Evolutionary conservation across 2,329 filamentous ascomycete genomes (phyloP).

Genomic region (Calonectria multiphialidica): DNA sequence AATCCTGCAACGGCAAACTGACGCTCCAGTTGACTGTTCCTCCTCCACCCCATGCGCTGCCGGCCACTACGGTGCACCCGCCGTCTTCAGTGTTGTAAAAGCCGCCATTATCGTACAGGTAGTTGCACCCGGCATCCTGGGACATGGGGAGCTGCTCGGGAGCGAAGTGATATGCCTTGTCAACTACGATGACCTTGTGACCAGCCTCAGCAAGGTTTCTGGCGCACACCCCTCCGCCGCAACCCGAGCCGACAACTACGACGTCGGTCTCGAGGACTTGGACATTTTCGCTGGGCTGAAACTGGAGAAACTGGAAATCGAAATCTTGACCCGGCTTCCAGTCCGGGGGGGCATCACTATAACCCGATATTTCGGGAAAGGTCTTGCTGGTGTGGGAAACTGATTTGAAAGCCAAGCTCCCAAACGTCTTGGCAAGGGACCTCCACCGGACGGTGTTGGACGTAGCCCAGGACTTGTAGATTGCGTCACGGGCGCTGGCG

Average conservation of each 20-base stretch:
- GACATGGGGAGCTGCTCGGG: conserved; percentile 81
- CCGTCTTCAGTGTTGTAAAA: conserved; percentile 67
- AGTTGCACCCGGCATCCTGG: conserved; percentile 67
- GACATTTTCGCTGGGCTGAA: conserved; percentile 55
- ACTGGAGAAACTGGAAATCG: conserved; percentile 72
- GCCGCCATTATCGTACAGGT: conserved; percentile 79
- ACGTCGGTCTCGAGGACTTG: conserved; percentile 82
- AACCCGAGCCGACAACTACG: conserved; percentile 88
- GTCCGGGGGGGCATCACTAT: conserved; percentile 64
- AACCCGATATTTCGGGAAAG: conserved; percentile 68
- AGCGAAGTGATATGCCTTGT: conserved; percentile 84
- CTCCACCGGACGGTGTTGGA: conserved; percentile 69
- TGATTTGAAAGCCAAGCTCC: conserved; percentile 64
- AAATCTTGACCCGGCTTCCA: conserved; percentile 65
- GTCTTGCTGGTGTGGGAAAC: conserved; percentile 68
- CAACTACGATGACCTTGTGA: conserved; percentile 81
- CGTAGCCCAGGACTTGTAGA: conserved; percentile 72
- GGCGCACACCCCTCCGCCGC: conserved; percentile 84
- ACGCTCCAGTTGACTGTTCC: conserved; percentile 90
- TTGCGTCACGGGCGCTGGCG: conserved; percentile 68
- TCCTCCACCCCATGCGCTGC: conserved; percentile 85
- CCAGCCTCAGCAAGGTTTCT: conserved; percentile 85
- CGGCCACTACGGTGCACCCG: conserved; percentile 73
- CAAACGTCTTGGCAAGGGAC: conserved; percentile 66
- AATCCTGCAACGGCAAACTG: conserved; percentile 75